A percentile compares a stretch with the other conserved stretches of the same genome.
Conservation (phyloP, 2,329 filamentous ascomycete species). For the Fusarium udum region DNA sequence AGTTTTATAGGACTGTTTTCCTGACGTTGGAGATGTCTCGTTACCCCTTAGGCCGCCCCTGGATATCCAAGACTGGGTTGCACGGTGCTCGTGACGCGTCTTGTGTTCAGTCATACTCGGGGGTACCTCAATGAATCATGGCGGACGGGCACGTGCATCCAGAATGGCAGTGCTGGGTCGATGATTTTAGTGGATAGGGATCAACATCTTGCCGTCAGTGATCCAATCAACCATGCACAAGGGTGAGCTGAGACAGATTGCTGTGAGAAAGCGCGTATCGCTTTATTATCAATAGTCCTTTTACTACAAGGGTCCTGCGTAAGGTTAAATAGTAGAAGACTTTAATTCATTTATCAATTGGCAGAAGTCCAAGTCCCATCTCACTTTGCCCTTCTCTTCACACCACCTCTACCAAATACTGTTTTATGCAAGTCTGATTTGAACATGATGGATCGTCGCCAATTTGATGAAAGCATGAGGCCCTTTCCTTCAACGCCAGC, state of each 20-base stretch:
- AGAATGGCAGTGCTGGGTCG: neutral
- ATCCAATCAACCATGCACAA: neutral
- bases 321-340: neutral
- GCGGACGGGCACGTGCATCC: neutral
- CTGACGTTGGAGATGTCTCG: neutral
- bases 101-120: neutral
- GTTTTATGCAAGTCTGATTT: too few species aligned
- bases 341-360: too few species aligned
- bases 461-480: neutral
- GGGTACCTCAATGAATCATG: neutral
- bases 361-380: neutral
- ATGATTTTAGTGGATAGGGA: neutral
- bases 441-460: accelerated
- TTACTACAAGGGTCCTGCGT: neutral
- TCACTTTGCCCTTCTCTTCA: neutral
- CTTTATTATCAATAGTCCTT: neutral
- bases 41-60: neutral
- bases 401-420: neutral
- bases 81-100: neutral
- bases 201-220: neutral
- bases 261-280: neutral
- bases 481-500: neutral
- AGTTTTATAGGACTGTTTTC: neutral
- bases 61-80: neutral
- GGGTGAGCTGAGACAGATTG: neutral